Evolutionary conservation across 2,329 filamentous ascomycete genomes (phyloP), one percentile per base, ranked within the genome.

Genomic region (Pseudofabraea citricarpa): DNA sequence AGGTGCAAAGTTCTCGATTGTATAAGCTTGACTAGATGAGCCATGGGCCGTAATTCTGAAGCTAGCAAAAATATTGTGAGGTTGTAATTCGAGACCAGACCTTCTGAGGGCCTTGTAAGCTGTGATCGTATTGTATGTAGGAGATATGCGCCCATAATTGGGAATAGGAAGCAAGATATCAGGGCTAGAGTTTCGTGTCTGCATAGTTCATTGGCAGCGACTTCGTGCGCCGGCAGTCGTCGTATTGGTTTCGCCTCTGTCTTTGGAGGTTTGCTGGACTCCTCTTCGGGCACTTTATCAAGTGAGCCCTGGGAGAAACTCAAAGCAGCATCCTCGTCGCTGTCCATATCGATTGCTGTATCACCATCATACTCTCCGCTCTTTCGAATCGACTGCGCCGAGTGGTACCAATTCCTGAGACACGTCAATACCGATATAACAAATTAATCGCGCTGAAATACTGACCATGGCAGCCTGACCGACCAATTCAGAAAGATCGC

Each of bases 401-500:
- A 79, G 52, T 79, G 74, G 63, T 90, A 90, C 85, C 85, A 90
- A 41, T 79, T 73, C 81, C 81, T 83, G 38, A 8, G 22, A 24
- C 16, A 49, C 35, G 12, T 32, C 12, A 32, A 16, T 16, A 32
- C 13, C n/a, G 29, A 6, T 7, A 12, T 10, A 7, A 13, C 12
- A 13, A n/a, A 13, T n/a, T 37, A 44, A 44, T 50, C 43, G n/a
- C n/a, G n/a, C 50, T 38, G 36, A n/a, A 35, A 46, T 35, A 40
- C 76, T 61, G 70, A 90, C 90, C 91, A 97, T 55, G 91, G 91
- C 53, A 93, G 73, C 44, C 88, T 84, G 33, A 96, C 85, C 38
- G 87, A 90, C 88, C 90, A 96, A 61, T 95, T 90, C 49, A 97
- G 71, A 57, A 96, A 94, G 35, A 96, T 76, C 4, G 85, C 87